These are phyloP conservation scores for Dryadomyces quercus-mongolicae DNA, from an alignment of 2,329 filamentous ascomycete genomes.

Conservation along the genomic window DNA sequence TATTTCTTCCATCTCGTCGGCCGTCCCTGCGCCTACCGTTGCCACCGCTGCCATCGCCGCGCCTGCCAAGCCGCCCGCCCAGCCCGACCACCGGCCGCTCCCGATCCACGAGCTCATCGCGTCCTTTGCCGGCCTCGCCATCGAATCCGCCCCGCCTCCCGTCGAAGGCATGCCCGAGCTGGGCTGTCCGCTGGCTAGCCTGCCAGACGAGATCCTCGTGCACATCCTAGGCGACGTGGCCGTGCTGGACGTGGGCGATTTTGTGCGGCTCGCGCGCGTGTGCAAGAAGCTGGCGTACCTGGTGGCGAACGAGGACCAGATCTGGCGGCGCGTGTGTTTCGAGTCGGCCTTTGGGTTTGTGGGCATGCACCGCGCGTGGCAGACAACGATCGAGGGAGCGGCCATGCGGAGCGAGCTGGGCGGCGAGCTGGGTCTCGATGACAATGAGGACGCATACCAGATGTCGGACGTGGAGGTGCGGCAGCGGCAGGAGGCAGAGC, in stretches of 20 bases:
- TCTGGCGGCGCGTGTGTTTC: constrained; percentile 71
- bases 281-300: constrained; percentile 83
- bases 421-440: background rate
- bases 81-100: constrained; percentile 40
- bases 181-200: constrained; percentile 63
- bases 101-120: constrained; percentile 58
- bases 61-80: constrained; percentile 33
- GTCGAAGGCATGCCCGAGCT: constrained; percentile 61
- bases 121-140: constrained; percentile 59
- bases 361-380: constrained; percentile 73
- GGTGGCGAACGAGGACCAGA: constrained; percentile 67
- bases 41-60: no score
- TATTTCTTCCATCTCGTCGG: no score
- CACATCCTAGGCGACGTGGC: constrained; percentile 68
- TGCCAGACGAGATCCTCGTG: constrained; percentile 76
- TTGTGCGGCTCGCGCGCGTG: constrained; percentile 63
- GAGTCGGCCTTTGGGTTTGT: constrained; percentile 64
- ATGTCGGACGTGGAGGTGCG: constrained; percentile 11
- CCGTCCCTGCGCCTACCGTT: constrained; percentile 13
- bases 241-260: constrained; percentile 61
- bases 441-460: background rate
- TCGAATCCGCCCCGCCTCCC: constrained; percentile 53
- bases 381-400: constrained; percentile 46
- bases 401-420: constrained; percentile 15
- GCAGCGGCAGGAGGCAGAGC: background rate